Evolutionary conservation across 331 rosid genomes (phyloP).

Genomic region (Ulmus americana): DNA sequence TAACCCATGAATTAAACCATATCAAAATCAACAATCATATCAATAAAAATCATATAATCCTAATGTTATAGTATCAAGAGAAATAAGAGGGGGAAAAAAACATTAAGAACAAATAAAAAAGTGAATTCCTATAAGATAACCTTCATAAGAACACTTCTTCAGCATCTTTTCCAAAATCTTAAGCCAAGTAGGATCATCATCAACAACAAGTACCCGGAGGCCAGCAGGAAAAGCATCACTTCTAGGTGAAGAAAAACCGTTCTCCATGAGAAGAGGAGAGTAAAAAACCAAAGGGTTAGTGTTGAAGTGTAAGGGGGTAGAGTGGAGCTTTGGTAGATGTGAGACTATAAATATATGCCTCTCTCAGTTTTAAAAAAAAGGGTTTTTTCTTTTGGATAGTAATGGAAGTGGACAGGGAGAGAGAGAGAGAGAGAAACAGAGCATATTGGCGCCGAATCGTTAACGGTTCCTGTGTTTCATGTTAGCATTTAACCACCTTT

Average conservation of each 20-base stretch:
- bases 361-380: conserved; percentile 15
- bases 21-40: conserved; percentile 20
- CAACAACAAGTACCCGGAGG: conserved; percentile 85
- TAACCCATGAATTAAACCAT: conserved; percentile 21
- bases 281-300: background rate
- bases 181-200: conserved; percentile 95
- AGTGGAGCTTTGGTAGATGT: conserved; percentile 23
- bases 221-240: conserved; percentile 77
- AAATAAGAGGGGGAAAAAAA: background rate
- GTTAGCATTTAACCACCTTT: conserved; percentile 33
- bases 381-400: conserved; percentile 26
- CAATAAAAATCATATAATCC: conserved; percentile 5
- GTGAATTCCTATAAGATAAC: conserved; percentile 26
- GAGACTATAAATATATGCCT: conserved; percentile 27
- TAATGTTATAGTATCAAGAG: background rate
- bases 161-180: conserved; percentile 98
- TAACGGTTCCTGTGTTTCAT: conserved; percentile 49
- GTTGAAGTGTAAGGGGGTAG: conserved; percentile 20
- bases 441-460: conserved; percentile 53
- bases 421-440: conserved; percentile 11
- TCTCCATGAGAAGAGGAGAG: conserved; percentile 46
- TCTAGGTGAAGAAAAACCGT: conserved; percentile 69
- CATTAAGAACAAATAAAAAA: background rate
- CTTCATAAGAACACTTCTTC: conserved; percentile 83
- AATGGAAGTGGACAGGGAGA: conserved; percentile 16